Conservation (phyloP, 179 eudicot species). For the Nepenthes alata region DNA sequence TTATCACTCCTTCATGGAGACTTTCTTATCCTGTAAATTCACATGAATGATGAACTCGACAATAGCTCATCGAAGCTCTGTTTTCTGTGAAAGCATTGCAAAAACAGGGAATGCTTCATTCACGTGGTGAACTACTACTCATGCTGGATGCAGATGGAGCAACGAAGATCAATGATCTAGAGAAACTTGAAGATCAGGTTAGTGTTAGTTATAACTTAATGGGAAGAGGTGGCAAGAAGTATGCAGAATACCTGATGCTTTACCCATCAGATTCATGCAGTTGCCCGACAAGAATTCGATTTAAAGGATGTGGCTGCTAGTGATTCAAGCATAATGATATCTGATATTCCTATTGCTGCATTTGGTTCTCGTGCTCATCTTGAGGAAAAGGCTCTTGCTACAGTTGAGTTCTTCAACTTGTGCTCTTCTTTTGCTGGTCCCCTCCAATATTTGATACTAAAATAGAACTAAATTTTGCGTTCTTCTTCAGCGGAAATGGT, state of each 20-base stretch:
- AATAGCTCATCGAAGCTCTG: constrained; percentile 44
- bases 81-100: constrained; percentile 73
- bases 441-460: constrained; percentile 2
- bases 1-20: neutral
- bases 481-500: constrained; percentile 80
- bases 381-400: constrained; percentile 85
- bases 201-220: constrained; percentile 6
- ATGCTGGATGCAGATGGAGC: constrained; percentile 99
- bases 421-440: constrained; percentile 4
- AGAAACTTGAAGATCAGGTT: constrained; percentile 94
- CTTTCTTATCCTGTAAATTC: neutral
- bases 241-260: constrained; percentile 13
- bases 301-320: constrained; percentile 17
- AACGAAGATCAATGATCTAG: constrained; percentile 76
- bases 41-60: neutral
- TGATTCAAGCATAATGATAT: constrained; percentile 32
- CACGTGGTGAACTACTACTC: constrained; percentile 85
- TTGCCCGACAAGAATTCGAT: constrained; percentile 33
- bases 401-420: constrained; percentile 35
- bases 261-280: constrained; percentile 55
- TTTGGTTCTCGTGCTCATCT: constrained; percentile 99
- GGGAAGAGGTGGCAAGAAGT: neutral
- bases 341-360: constrained; percentile 61
- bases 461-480: neutral
- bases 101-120: constrained; percentile 98